These are phyloP conservation scores for Thamnidium elegans DNA, from an alignment of 192 early-diverging fungal genomes.

Conservation along the genomic window DNA sequence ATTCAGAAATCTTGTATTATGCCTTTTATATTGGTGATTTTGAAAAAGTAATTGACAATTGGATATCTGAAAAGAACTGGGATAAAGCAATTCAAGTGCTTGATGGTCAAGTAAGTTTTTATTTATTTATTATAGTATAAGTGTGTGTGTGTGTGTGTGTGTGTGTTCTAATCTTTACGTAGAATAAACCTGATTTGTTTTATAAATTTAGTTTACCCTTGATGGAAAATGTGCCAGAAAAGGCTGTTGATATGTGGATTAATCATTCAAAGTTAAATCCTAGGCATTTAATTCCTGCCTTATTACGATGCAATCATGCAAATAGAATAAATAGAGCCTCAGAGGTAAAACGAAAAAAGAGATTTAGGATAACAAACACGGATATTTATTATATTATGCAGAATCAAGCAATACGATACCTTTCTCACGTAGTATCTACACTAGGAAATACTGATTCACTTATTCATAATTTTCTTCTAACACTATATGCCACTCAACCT, in stretches of 20 bases:
- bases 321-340: conserved; percentile 25
- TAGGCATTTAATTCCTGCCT: conserved; percentile 79
- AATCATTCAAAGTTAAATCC: conserved; percentile 78
- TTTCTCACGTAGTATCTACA: conserved; percentile 76
- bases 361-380: not conserved
- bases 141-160: too few relatives aligned
- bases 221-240: conserved; percentile 79
- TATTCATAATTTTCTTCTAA: conserved; percentile 92
- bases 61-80: conserved; percentile 76
- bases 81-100: conserved; percentile 73
- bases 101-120: conserved; percentile 61
- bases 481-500: conserved; percentile 66
- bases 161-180: not conserved
- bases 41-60: conserved; percentile 79
- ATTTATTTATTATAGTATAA: not conserved
- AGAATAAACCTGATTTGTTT: conserved; percentile 72
- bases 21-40: conserved; percentile 81
- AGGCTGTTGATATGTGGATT: conserved; percentile 83
- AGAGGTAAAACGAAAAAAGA: conserved; percentile 12
- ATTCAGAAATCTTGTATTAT: conserved; percentile 77
- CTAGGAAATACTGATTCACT: conserved; percentile 80
- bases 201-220: conserved; percentile 85
- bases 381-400: conserved; percentile 20
- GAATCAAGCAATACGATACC: conserved; percentile 87
- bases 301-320: conserved; percentile 76